Percentiles rank a stretch among this genome's conserved stretches.
Evolutionary conservation across 1,139 yeast genomes (phyloP).

Genomic region (Zygosaccharomyces pseudobailii): DNA sequence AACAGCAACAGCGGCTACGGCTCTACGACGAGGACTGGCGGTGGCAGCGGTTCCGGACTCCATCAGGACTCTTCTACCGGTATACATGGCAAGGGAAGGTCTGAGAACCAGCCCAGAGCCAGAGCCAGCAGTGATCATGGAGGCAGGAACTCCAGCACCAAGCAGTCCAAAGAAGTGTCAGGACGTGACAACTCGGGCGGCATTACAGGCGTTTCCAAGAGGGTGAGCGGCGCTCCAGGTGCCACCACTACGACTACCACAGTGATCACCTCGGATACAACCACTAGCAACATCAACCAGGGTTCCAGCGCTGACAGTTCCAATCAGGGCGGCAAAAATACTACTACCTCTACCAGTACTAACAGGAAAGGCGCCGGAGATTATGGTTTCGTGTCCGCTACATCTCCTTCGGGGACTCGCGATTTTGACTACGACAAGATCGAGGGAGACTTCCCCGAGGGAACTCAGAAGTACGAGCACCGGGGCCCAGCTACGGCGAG

Average conservation of each 20-base stretch:
- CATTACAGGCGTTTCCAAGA: neutral
- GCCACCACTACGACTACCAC: neutral
- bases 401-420: neutral
- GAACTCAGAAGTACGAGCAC: neutral
- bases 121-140: neutral
- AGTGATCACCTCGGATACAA: neutral
- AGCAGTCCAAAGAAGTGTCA: neutral
- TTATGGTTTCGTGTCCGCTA: too few species aligned
- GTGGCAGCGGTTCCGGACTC: neutral
- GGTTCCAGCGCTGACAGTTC: too few species aligned
- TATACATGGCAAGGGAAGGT: too few species aligned
- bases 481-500: conserved; percentile 2
- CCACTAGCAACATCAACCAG: too few species aligned
- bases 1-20: neutral
- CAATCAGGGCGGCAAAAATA: too few species aligned
- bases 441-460: conserved; percentile 1
- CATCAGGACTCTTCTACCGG: too few species aligned
- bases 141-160: neutral
- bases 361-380: too few species aligned
- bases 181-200: neutral
- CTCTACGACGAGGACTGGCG: neutral
- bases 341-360: too few species aligned
- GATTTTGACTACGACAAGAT: conserved; percentile 1
- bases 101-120: too few species aligned
- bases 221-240: neutral